These are phyloP conservation scores for Solanum raphanifolium DNA, from an alignment of 257 asterid species.

Conservation along the genomic window DNA sequence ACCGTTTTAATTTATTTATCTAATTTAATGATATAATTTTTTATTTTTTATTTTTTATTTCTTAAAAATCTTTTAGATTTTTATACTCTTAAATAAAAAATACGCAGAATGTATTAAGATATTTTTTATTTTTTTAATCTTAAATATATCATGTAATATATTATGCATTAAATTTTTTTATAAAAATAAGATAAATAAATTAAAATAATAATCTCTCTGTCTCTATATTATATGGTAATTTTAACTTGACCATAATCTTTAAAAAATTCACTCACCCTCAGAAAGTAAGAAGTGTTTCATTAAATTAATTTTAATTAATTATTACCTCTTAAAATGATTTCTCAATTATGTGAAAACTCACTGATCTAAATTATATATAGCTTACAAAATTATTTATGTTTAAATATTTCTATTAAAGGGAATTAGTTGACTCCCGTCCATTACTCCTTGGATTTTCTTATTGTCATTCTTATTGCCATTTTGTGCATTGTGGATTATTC, in stretches of 20 bases:
- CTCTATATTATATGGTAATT: too few relatives aligned
- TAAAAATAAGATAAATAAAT: too few relatives aligned
- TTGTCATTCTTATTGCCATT: conserved; percentile 17
- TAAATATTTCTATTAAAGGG: background rate
- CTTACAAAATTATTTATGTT: background rate
- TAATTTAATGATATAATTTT: too few relatives aligned
- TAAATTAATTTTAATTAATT: background rate
- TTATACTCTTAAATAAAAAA: background rate
- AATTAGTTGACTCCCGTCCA: conserved; percentile 5
- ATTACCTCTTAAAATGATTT: background rate
- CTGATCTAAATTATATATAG: background rate
- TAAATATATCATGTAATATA: background rate
- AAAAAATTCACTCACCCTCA: background rate
- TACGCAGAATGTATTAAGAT: background rate
- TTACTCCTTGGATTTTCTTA: conserved; percentile 9
- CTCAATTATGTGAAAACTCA: background rate
- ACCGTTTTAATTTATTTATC: background rate
- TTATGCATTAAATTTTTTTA: too few relatives aligned
- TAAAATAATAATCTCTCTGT: too few relatives aligned
- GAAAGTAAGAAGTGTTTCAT: background rate
- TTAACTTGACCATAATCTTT: background rate
- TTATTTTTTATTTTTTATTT: background rate
- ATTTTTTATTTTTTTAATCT: background rate
- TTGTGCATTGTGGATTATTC: conserved; percentile 1
- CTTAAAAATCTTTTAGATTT: background rate